Evolutionary conservation across 2,329 filamentous ascomycete genomes (phyloP).

Genomic region (Arthrobotrys sinensis): DNA sequence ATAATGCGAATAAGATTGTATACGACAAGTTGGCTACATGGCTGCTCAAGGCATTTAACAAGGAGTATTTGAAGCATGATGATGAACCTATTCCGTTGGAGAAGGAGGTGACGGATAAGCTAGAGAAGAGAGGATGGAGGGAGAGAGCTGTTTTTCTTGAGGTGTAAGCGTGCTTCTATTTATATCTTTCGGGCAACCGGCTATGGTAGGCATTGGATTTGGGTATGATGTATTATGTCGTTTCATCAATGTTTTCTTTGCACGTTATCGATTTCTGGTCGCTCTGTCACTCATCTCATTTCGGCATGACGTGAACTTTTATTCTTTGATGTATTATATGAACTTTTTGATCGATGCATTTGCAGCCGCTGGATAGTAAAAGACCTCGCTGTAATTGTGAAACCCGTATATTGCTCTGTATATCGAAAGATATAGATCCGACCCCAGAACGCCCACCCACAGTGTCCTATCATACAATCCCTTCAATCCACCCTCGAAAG

Average conservation of each 20-base stretch:
- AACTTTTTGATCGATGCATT: constrained; percentile 16
- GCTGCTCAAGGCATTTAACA: constrained; percentile 97
- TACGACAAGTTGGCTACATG: constrained; percentile 88
- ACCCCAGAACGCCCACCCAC: constrained; percentile 15
- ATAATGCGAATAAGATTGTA: constrained; percentile 90
- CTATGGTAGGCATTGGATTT: constrained; percentile 3
- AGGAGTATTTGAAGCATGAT: constrained; percentile 79
- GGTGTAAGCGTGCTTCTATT: constrained; percentile 18
- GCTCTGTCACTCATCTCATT: neutral
- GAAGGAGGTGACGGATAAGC: constrained; percentile 40
- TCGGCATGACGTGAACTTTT: constrained; percentile 6
- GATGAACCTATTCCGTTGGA: constrained; percentile 69
- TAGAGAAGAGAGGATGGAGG: constrained; percentile 44
- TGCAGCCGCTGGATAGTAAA: neutral
- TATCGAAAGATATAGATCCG: constrained; percentile 18
- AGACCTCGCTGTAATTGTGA: neutral
- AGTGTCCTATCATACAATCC: constrained; percentile 19
- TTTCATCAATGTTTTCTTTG: constrained; percentile 10
- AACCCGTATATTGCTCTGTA: constrained; percentile 14
- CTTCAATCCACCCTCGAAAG: neutral
- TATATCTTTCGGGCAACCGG: constrained; percentile 1
- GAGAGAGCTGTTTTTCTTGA: constrained; percentile 19
- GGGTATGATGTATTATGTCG: constrained; percentile 16
- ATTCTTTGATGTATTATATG: constrained; percentile 27
- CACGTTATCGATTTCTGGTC: neutral